These are phyloP conservation scores for Saccharum officinarum DNA, from an alignment of 176 grass and related monocot species.

Conservation along the genomic window DNA sequence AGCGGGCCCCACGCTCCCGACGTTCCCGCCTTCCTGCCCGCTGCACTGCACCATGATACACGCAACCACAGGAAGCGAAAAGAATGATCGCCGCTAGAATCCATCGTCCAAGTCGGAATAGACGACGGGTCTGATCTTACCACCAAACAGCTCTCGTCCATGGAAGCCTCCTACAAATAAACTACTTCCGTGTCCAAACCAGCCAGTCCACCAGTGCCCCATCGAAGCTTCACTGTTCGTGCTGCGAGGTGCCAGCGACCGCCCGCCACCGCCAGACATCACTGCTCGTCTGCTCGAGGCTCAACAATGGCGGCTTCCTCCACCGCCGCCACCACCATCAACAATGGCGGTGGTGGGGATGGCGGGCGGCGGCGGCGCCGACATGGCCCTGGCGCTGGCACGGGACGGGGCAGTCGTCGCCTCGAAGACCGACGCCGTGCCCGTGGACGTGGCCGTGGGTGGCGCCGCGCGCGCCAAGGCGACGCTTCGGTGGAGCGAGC, in stretches of 20 bases:
- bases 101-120: slow-evolving; percentile 43
- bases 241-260: too few relatives aligned
- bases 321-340: background rate
- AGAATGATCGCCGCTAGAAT: slow-evolving; percentile 7
- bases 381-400: background rate
- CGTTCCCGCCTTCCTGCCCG: slow-evolving; percentile 29
- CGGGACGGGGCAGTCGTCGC: background rate
- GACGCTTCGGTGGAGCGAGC: slow-evolving; percentile 74
- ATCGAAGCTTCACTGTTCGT: background rate
- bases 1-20: too few relatives aligned
- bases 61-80: slow-evolving; percentile 21
- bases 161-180: background rate
- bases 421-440: background rate
- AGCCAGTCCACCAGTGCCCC: background rate
- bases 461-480: background rate
- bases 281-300: too few relatives aligned
- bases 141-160: background rate
- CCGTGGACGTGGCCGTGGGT: background rate
- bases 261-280: too few relatives aligned
- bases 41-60: background rate
- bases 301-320: background rate
- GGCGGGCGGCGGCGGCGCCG: background rate
- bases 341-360: slow-evolving; percentile 39
- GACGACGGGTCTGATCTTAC: slow-evolving; percentile 10
- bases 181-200: background rate